These are phyloP conservation scores for Apiotrichum porosum DNA, from an alignment of 1,284 basidiomycete species.

Conservation along the genomic window DNA sequence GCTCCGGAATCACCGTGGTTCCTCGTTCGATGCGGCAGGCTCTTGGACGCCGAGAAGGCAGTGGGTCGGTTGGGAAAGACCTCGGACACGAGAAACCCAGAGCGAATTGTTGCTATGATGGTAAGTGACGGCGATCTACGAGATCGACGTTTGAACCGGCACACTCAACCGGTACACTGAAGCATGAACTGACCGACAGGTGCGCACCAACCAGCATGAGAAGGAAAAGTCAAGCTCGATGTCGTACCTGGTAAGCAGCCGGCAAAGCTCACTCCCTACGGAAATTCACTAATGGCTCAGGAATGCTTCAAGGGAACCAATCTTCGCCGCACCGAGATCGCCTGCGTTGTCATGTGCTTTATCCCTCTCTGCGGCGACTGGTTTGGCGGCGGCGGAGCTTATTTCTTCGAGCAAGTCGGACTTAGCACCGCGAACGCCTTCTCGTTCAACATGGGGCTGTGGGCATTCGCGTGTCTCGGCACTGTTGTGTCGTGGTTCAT, in stretches of 20 bases:
- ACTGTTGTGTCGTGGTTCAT: slow-evolving; percentile 46
- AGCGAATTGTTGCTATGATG: slow-evolving; percentile 41
- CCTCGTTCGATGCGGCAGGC: slow-evolving; percentile 26
- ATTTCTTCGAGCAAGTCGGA: slow-evolving; percentile 6
- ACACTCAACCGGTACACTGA: no score
- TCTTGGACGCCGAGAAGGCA: slow-evolving; percentile 24
- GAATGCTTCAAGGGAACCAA: slow-evolving; percentile 32
- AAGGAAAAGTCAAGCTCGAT: slow-evolving; percentile 18
- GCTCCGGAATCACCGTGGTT: slow-evolving; percentile 39
- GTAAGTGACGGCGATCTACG: slow-evolving; percentile 22
- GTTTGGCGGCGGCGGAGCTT: no score
- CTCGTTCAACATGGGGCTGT: slow-evolving; percentile 37
- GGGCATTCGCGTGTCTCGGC: slow-evolving; percentile 41
- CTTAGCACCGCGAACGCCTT: slow-evolving; percentile 8
- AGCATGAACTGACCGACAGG: slow-evolving; percentile 50
- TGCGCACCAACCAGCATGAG: slow-evolving; percentile 44
- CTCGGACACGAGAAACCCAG: slow-evolving; percentile 18
- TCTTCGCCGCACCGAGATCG: slow-evolving; percentile 18
- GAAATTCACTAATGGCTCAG: no score
- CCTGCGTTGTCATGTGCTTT: background rate
- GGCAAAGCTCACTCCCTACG: no score
- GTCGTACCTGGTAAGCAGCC: slow-evolving; percentile 24
- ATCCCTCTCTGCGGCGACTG: no score
- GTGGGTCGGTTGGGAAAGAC: slow-evolving; percentile 20
- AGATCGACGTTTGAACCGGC: slow-evolving; percentile 46